Percentiles rank a stretch among this genome's conserved stretches.
Evolutionary conservation across 2,329 filamentous ascomycete species (phyloP).

Genomic region (Lomentospora prolificans): DNA sequence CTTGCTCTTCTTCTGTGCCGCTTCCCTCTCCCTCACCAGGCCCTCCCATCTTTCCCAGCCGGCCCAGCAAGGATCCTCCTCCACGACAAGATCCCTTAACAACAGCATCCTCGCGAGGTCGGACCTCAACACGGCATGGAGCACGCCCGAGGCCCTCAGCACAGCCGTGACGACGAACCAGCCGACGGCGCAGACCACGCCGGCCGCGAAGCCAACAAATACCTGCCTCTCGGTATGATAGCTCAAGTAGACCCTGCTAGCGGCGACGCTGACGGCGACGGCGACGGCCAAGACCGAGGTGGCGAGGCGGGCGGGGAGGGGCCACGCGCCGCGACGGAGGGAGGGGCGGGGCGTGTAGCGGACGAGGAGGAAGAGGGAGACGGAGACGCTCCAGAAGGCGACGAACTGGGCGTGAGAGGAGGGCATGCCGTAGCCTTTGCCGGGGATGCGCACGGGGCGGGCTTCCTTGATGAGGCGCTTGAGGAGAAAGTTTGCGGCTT

Average conservation of each 20-base stretch:
- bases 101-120: constrained; percentile 56
- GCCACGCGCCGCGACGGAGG: constrained; percentile 29
- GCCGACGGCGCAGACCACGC: constrained; percentile 55
- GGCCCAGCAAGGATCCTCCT: constrained; percentile 81
- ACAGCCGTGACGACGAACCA: constrained; percentile 73
- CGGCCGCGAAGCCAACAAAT: constrained; percentile 64
- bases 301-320: constrained; percentile 48
- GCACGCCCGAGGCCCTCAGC: constrained; percentile 55
- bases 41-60: constrained; percentile 90
- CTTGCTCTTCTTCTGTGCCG: neutral
- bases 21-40: constrained; percentile 19
- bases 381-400: constrained; percentile 77
- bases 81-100: constrained; percentile 72
- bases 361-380: constrained; percentile 75
- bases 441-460: constrained; percentile 70
- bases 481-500: constrained; percentile 78
- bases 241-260: constrained; percentile 78
- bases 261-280: constrained; percentile 60
- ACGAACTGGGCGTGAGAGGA: constrained; percentile 90
- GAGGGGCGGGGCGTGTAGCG: constrained; percentile 64
- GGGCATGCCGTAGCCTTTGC: constrained; percentile 97
- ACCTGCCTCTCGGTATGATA: constrained; percentile 91
- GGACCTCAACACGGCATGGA: constrained; percentile 63
- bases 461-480: constrained; percentile 92
- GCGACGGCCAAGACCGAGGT: constrained; percentile 45